Conservation (phyloP, 2,329 filamentous ascomycete genomes). For the Alternaria arborescens region DNA sequence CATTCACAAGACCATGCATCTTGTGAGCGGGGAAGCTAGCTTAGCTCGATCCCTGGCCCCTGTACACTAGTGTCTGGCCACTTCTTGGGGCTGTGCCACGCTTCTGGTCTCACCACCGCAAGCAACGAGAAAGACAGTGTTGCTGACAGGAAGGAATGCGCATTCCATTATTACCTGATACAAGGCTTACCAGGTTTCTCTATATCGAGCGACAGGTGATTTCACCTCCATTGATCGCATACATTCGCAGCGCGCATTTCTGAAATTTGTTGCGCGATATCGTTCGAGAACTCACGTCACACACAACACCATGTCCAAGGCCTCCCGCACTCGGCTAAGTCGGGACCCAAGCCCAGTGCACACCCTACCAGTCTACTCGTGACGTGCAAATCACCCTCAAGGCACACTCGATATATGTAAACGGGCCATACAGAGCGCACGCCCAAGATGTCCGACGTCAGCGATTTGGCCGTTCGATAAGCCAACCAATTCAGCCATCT, state of each 20-base stretch:
- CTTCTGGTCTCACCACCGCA: slow-evolving; percentile 9
- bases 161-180: slow-evolving; percentile 1
- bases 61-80: slow-evolving; percentile 20
- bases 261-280: background rate
- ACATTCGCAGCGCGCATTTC: background rate
- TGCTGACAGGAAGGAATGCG: slow-evolving; percentile 1
- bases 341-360: slow-evolving; percentile 21
- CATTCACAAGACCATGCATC: slow-evolving; percentile 8
- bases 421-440: slow-evolving; percentile 17
- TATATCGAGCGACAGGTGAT: background rate
- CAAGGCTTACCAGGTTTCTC: background rate
- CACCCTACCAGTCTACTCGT: slow-evolving; percentile 24
- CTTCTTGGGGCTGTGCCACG: slow-evolving; percentile 27
- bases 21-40: slow-evolving; percentile 34
- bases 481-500: slow-evolving; percentile 11
- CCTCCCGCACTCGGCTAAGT: slow-evolving; percentile 34
- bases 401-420: slow-evolving; percentile 23
- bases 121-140: background rate
- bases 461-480: slow-evolving; percentile 15
- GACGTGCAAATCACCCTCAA: slow-evolving; percentile 27
- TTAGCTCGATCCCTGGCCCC: slow-evolving; percentile 13
- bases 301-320: slow-evolving; percentile 22
- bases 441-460: slow-evolving; percentile 22
- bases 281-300: slow-evolving; percentile 14
- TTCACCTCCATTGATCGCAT: background rate